Evolutionary conservation across 306 rosid genomes (phyloP), one percentile per base, ranked within the genome.

Genomic region (Casuarina equisetifolia): DNA sequence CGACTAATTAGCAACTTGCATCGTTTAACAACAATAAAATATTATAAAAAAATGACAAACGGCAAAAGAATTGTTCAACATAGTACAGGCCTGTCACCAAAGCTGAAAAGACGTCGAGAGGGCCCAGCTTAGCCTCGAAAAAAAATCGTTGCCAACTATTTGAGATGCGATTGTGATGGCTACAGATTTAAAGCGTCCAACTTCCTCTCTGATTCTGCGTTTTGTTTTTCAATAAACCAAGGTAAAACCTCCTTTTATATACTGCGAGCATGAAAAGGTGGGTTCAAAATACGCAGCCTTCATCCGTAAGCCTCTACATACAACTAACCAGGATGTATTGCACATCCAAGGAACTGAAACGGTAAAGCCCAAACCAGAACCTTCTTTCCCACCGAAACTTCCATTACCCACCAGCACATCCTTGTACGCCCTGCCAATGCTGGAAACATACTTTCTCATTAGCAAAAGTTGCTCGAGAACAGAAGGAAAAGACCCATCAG

Each of bases 281-380:
- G 78, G 75, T 85, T 86, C 62, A 95, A 39, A 44, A 82, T 76
- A 74, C 79, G 73, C 85, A 61, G 74, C 74, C 52, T 62, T 79
- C 50, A 38, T 72, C 38, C 74, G 74, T 76, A 81, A 86, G 46
- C 97, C 96, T 88, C 92, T 89, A 82, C 93, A 90, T 53, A 91
- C 97, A 82, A 92, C 93, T 52, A 95, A 78, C 74, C 32, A 25
- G 32, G 98, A 86, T 10, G 95, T 80, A 84, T 95, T 95, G 81
- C 91, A 90, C 69, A 91, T 89, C 97, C 98, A 95, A 9, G 97
- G 98, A 81, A 85, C 97, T 5, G 89, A 81, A 82, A 95, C 93
- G 17, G 92, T 88, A 81, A 84, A 95, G 68, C 96, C 97, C 84
- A 92, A 77, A 63, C 96, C 93, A 50, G 83, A 84, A 74, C 72